Conservation (phyloP, 2,329 filamentous ascomycete species). For the Beauveria medogensis region DNA sequence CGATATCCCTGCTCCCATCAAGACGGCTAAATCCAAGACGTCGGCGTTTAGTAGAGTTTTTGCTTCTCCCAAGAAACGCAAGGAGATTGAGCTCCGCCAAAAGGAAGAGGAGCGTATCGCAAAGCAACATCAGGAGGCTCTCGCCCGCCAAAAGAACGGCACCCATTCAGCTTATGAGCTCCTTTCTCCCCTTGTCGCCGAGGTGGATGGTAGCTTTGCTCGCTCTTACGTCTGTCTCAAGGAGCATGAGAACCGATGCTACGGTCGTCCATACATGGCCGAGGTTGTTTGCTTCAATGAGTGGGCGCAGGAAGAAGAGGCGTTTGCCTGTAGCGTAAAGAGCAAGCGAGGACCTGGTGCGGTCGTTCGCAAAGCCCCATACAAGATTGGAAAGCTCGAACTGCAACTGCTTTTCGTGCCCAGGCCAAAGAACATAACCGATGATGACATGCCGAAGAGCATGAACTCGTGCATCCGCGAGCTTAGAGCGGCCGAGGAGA, state of each 20-base stretch:
- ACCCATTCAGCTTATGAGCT: slow-evolving; percentile 77
- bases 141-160: slow-evolving; percentile 52
- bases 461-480: slow-evolving; percentile 96
- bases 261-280: slow-evolving; percentile 76
- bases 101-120: slow-evolving; percentile 70
- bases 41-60: slow-evolving; percentile 89
- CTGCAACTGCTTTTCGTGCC: slow-evolving; percentile 92
- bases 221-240: slow-evolving; percentile 90
- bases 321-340: slow-evolving; percentile 77
- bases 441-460: slow-evolving; percentile 98
- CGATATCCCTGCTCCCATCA: slow-evolving; percentile 48
- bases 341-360: slow-evolving; percentile 74
- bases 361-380: slow-evolving; percentile 79
- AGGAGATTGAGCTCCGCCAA: slow-evolving; percentile 80
- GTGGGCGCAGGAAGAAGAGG: slow-evolving; percentile 84
- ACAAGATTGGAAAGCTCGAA: slow-evolving; percentile 90
- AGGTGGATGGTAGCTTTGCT: slow-evolving; percentile 81
- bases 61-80: slow-evolving; percentile 91
- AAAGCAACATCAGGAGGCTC: slow-evolving; percentile 55
- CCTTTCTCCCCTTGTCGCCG: slow-evolving; percentile 74
- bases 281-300: slow-evolving; percentile 97
- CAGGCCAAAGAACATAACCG: slow-evolving; percentile 74
- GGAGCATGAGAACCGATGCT: slow-evolving; percentile 83
- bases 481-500: slow-evolving; percentile 80
- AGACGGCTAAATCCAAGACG: slow-evolving; percentile 61